Conservation (phyloP, 495 filamentous ascomycete species). For the Rhypophila decipiens region DNA sequence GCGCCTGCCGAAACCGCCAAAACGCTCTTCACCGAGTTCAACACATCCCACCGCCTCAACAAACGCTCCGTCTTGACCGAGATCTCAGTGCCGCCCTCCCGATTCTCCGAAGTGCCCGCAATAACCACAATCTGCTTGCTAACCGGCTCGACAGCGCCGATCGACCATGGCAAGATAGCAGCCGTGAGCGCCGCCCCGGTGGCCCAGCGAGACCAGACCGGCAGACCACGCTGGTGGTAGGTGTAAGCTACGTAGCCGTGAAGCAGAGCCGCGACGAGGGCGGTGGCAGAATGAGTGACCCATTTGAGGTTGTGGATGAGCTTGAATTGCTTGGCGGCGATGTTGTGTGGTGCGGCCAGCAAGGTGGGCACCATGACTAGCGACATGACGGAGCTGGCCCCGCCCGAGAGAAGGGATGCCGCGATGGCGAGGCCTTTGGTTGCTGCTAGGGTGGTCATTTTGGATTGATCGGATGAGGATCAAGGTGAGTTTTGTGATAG, state of each 20-base stretch:
- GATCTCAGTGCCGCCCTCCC: constrained; percentile 8
- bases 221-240: background rate
- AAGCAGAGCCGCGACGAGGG: constrained; percentile 5
- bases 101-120: constrained; percentile 5
- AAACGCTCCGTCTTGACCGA: constrained; percentile 8
- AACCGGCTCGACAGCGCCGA: constrained; percentile 3
- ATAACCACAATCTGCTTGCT: constrained; percentile 7
- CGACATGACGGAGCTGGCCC: constrained; percentile 1
- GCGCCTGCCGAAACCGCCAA: constrained; percentile 5
- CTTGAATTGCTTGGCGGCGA: constrained; percentile 11
- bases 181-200: constrained; percentile 6
- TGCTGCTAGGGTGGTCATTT: constrained; percentile 1
- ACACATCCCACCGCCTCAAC: constrained; percentile 7
- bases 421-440: constrained; percentile 11
- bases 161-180: constrained; percentile 2
- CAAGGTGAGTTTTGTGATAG: background rate
- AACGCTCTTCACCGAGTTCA: constrained; percentile 1
- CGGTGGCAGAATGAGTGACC: background rate
- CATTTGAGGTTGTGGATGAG: constrained; percentile 6
- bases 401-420: constrained; percentile 4
- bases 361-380: constrained; percentile 4
- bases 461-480: background rate
- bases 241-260: constrained; percentile 8
- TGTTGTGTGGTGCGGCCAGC: constrained; percentile 6
- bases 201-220: constrained; percentile 4